Evolutionary conservation across 2,329 filamentous ascomycete species (phyloP), one percentile per base, ranked within the genome.

Genomic region (Sporothrix luriei): DNA sequence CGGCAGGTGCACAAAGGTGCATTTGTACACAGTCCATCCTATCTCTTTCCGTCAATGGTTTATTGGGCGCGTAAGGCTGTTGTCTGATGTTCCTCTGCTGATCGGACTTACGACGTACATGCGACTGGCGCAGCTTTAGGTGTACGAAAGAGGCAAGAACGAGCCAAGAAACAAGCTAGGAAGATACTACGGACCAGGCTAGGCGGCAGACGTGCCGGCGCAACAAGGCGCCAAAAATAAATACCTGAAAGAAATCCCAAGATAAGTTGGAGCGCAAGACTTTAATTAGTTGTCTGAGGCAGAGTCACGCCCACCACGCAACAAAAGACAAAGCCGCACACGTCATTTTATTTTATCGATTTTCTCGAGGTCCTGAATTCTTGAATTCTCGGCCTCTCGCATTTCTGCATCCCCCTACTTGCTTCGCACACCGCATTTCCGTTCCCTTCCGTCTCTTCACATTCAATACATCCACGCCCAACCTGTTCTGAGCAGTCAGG

Each of bases 401-500:
- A 57, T 29, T 57, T 10, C 57, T 10, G 26, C 38, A 13, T 68
- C 66, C 19, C 38, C 40, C n/a, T 26, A 6, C 21, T 33, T 21
- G 14, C 43, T 21, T 61, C 13, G 26, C 54, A 61, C 66, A 68
- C 52, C 66, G 66, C 66, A 68, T 38, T 40, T 68, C 19, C 54
- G 21, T 13, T 49, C 16, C 43, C 43, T 5, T 16, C 43, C 48
- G 40, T 43, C 9, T 48, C 43, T 49, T n/a, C n/a, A 13, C 33
- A 10, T 14, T 48, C 33, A 16, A 21, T 48, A 67, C 65, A 24
- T 9, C 21, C 51, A 67, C 65, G 38, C 49, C 65, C 62, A 66
- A 64, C 40, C 29, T 11, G 11, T 9, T 57, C n/a, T n/a, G 54
- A 38, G 55, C 33, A 16, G 24, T 40, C 48, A 49, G 48, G 11